Percentiles rank a stretch among this genome's conserved stretches.
These are phyloP conservation scores for Brasenia schreberi DNA, from an alignment of 164 flowering plant genomes.

Conservation along the genomic window DNA sequence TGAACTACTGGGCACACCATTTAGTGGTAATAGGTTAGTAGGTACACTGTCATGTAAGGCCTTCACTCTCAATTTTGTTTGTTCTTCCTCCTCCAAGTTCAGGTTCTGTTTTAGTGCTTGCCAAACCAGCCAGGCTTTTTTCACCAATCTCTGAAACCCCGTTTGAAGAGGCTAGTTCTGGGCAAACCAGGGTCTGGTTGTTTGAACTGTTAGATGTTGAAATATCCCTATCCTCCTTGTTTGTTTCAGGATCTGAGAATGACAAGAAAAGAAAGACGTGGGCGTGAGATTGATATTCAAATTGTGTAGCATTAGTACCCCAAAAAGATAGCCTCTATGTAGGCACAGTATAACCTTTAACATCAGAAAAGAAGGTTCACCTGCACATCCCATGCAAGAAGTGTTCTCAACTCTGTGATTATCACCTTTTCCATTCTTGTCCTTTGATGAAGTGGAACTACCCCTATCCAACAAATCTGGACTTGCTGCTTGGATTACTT, in stretches of 20 bases:
- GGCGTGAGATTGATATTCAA: too few relatives aligned
- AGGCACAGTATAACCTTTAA: background rate
- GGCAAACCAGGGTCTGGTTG: conserved; percentile 20
- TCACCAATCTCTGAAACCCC: conserved; percentile 32
- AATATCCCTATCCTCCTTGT: conserved; percentile 16
- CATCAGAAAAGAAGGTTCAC: background rate
- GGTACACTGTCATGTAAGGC: background rate
- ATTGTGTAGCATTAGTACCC: background rate
- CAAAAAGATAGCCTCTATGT: background rate
- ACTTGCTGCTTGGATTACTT: conserved; percentile 12
- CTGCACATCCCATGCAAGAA: background rate
- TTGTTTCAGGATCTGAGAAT: conserved; percentile 24
- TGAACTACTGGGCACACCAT: background rate
- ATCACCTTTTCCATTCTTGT: conserved; percentile 5
- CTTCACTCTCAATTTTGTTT: conserved; percentile 39
- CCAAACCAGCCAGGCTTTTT: conserved; percentile 45
- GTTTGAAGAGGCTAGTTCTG: conserved; percentile 44
- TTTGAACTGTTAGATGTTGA: conserved; percentile 20
- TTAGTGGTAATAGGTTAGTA: background rate
- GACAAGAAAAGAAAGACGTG: background rate
- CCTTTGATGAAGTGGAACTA: conserved; percentile 15
- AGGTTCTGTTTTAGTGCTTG: conserved; percentile 80
- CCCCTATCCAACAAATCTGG: conserved; percentile 12
- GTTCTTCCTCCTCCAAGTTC: conserved; percentile 82
- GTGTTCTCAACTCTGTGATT: background rate